Percentiles rank a stretch among this genome's conserved stretches.
These are phyloP conservation scores for Lodderomyces oxycetoniae DNA, from an alignment of 1,139 yeast genomes.

Conservation along the genomic window DNA sequence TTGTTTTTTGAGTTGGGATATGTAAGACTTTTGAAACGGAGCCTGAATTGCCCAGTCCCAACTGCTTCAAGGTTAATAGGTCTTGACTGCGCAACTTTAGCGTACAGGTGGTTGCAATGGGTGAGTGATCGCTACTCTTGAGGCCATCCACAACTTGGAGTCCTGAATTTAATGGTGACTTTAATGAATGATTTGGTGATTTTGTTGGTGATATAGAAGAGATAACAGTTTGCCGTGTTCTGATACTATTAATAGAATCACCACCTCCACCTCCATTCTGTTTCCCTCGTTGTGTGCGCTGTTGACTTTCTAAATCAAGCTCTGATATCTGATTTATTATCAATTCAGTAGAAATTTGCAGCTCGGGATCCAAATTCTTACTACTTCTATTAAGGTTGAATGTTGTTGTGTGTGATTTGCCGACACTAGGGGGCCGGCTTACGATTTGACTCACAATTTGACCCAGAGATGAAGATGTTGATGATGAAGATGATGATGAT, in stretches of 20 bases:
- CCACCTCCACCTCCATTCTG: constrained; percentile 6
- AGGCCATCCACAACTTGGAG: constrained; percentile 4
- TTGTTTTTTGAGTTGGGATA: constrained; percentile 77
- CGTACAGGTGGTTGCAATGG: constrained; percentile 32
- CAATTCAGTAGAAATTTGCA: constrained; percentile 18
- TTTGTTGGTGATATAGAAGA: constrained; percentile 44
- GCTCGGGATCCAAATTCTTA: constrained; percentile 29
- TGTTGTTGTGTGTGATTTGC: constrained; percentile 2
- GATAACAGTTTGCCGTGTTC: constrained; percentile 42
- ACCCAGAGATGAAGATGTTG: constrained; percentile 4
- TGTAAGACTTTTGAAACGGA: constrained; percentile 86
- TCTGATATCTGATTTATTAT: constrained; percentile 31
- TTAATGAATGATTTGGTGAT: constrained; percentile 26
- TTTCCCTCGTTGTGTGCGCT: constrained; percentile 1
- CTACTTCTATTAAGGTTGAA: constrained; percentile 20
- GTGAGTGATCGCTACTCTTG: constrained; percentile 20
- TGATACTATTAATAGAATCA: not conserved
- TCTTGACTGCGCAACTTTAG: constrained; percentile 59
- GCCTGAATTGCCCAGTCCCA: constrained; percentile 95
- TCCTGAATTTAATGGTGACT: constrained; percentile 15
- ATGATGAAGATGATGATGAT: constrained; percentile 6
- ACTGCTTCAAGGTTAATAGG: constrained; percentile 63
- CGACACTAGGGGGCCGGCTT: constrained; percentile 10
- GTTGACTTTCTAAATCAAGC: constrained; percentile 19
- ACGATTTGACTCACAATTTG: constrained; percentile 11